Evolutionary conservation across 129 eudicot genomes (phyloP).

Genomic region (Flaveria bidentis): DNA sequence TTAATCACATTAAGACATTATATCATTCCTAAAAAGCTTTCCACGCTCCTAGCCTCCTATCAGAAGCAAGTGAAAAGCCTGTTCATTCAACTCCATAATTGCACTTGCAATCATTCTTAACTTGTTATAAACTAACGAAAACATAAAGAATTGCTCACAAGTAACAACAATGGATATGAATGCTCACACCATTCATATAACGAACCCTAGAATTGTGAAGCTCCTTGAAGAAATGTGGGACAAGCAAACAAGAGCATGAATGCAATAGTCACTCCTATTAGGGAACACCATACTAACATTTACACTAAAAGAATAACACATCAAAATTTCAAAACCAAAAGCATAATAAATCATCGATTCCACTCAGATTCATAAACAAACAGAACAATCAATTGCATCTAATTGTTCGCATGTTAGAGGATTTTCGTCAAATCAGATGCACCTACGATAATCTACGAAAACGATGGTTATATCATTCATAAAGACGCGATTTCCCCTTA

Average conservation of each 20-base stretch:
- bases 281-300: too few relatives aligned
- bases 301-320: too few relatives aligned
- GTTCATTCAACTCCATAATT: neutral
- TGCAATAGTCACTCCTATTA: too few relatives aligned
- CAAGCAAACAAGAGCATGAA: neutral
- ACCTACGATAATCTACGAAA: neutral
- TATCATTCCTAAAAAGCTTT: neutral
- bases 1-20: neutral
- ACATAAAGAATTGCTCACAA: neutral
- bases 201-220: neutral
- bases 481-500: conserved; percentile 6
- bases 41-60: neutral
- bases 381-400: too few relatives aligned
- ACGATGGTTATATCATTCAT: conserved; percentile 1
- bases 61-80: conserved; percentile 4
- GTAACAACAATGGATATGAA: too few relatives aligned
- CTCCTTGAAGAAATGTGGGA: neutral
- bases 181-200: too few relatives aligned
- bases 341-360: too few relatives aligned
- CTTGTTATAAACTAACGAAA: neutral
- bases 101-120: conserved; percentile 1
- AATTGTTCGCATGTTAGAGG: neutral
- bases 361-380: too few relatives aligned
- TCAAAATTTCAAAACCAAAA: too few relatives aligned
- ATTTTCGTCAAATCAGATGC: conserved; percentile 3